Conservation (phyloP, 1,284 basidiomycete species). For the Ustilago crameri region DNA sequence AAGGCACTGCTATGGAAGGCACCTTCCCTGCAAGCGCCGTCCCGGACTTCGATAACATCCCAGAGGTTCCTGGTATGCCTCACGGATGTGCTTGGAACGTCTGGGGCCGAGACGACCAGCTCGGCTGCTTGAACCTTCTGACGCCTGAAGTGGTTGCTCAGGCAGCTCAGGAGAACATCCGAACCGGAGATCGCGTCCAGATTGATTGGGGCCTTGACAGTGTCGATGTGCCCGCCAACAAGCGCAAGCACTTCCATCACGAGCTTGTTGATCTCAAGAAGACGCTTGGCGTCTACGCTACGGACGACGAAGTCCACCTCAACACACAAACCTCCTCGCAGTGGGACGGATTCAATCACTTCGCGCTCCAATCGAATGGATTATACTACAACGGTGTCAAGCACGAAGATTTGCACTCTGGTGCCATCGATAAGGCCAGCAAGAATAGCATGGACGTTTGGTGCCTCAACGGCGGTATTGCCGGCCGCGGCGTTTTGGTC, state of each 20-base stretch:
- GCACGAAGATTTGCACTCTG: conserved; percentile 38
- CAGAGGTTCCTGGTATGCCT: conserved; percentile 32
- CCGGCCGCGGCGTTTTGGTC: conserved; percentile 38
- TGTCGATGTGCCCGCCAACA: conserved; percentile 38
- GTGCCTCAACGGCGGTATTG: conserved; percentile 39
- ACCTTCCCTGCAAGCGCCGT: conserved; percentile 10
- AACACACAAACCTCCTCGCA: conserved; percentile 49
- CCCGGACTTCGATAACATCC: conserved; percentile 36
- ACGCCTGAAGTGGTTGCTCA: conserved; percentile 25
- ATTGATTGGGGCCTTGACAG: conserved; percentile 49
- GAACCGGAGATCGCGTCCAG: conserved; percentile 39
- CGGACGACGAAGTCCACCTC: conserved; percentile 44
- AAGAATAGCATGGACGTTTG: conserved; percentile 43
- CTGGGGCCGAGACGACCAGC: conserved; percentile 29
- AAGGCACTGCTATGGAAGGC: conserved; percentile 1
- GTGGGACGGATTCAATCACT: conserved; percentile 49
- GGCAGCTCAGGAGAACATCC: conserved; percentile 39
- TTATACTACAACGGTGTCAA: conserved; percentile 41
- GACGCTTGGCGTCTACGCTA: conserved; percentile 40
- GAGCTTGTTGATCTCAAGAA: conserved; percentile 37
- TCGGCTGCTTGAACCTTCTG: conserved; percentile 41
- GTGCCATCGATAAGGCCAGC: conserved; percentile 16
- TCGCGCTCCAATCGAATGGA: conserved; percentile 31
- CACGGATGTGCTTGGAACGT: conserved; percentile 48
- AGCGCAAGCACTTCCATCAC: conserved; percentile 34